Evolutionary conservation across 176 grass and related monocot species (phyloP), one percentile per base, ranked within the genome.

Genomic region (Hordeum marinum): DNA sequence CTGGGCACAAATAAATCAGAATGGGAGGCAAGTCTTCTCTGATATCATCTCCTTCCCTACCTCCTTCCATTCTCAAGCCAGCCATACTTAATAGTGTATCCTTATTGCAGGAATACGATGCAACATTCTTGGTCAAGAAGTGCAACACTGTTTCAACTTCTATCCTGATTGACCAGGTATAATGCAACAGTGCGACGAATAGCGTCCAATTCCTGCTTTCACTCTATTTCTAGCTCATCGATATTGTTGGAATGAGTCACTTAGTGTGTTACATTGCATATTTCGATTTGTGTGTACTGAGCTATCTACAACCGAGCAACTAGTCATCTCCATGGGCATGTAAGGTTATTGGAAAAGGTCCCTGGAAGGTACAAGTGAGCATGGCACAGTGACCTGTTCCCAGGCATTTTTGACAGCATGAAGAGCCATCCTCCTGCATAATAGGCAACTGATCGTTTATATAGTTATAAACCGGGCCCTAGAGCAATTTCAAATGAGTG

Each of bases 121-220:
- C 97, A 35, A 94, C 97, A 63, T 80, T 62, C 82, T 82, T 99
- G 70, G 64, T 99, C 74, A 88, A 79, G 82, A 92, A 96, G 68
- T 86, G 10, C 88, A 96, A 67, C 45, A 80, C 73, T 21, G 50
- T 99, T 89, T 85, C 90, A 64, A 76, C 85, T 87, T 62, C 94
- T 46, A 96, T 99, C 76, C 83, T 99, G n/a, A 94, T 99, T 83
- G 97, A 99, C 76, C 97, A 99, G 94, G 97, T 99, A 94, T 35
- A 60, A 40, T 62, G 21, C 75, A 21, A 7, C 31, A 7, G 37
- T 80, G 68, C 24, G 27, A 60, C 79, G 10, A 11, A 29, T 63
- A 17, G 1, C 27, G 25, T 27, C 32, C 7, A 8, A 21, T 45
- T 50, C 48, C 43, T 79, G 46, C 0, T 70, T 63, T 77, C 36